A percentile compares a stretch with the other conserved stretches of the same genome.
These are phyloP conservation scores for Nepenthes alata DNA, from an alignment of 179 eudicot genomes.

Conservation along the genomic window DNA sequence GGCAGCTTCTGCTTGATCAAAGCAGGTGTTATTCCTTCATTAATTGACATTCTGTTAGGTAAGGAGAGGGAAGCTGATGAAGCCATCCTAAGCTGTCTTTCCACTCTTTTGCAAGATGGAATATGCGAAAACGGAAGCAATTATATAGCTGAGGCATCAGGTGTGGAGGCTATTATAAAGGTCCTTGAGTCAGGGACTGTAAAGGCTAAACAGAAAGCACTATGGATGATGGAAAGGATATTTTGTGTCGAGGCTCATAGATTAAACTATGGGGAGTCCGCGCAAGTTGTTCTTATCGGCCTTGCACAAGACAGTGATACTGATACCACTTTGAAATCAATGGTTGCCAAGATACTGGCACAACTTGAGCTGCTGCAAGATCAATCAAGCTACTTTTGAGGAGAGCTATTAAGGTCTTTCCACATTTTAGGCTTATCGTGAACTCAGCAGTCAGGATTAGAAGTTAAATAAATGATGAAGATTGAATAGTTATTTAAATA, in stretches of 20 bases:
- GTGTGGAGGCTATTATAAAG: conserved; percentile 37
- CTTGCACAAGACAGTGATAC: conserved; percentile 64
- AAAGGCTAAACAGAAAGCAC: conserved; percentile 54
- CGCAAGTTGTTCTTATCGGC: conserved; percentile 56
- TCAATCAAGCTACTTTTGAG: conserved; percentile 77
- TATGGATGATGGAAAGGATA: conserved; percentile 71
- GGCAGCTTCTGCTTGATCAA: conserved; percentile 67
- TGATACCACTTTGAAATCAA: conserved; percentile 40
- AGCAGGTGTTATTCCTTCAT: conserved; percentile 45
- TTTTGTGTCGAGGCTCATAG: conserved; percentile 43
- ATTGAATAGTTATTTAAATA: too few species aligned
- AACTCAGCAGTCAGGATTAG: too few species aligned
- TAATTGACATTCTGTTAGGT: conserved; percentile 40
- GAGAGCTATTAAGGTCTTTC: neutral
- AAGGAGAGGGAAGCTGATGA: conserved; percentile 66
- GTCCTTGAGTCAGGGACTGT: conserved; percentile 42
- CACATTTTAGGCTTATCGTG: too few species aligned
- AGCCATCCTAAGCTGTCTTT: conserved; percentile 39
- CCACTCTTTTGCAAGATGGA: conserved; percentile 52
- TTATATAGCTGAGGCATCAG: conserved; percentile 29
- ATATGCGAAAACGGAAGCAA: conserved; percentile 67
- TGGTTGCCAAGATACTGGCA: conserved; percentile 62
- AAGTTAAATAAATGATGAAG: too few species aligned
- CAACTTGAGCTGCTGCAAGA: conserved; percentile 75
- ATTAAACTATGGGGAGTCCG: conserved; percentile 46